A percentile compares a stretch with the other conserved stretches of the same genome.
These are phyloP conservation scores for Mitragyna speciosa DNA, from an alignment of 257 asterid genomes.

Conservation along the genomic window DNA sequence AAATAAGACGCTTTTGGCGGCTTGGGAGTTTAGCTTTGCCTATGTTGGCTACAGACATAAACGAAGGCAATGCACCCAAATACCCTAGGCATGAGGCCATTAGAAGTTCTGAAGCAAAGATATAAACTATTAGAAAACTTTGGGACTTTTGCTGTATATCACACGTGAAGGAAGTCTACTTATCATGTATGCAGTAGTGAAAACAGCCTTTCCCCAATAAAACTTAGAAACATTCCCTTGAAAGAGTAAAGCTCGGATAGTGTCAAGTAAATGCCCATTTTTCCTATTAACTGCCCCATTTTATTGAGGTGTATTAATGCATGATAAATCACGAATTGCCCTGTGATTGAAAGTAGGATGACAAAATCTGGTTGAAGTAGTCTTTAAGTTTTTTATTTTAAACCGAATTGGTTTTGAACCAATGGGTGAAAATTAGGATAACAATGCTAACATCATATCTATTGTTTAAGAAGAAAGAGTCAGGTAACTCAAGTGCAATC, in stretches of 20 bases:
- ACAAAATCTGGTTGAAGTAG: constrained; percentile 1
- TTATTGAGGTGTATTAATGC: constrained; percentile 22
- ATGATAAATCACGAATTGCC: neutral
- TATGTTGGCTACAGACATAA: too few species aligned
- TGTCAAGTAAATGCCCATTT: neutral
- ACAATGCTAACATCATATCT: neutral
- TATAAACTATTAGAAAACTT: neutral
- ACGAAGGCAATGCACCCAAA: too few species aligned
- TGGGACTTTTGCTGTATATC: neutral
- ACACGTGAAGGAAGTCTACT: neutral
- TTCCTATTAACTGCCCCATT: constrained; percentile 14
- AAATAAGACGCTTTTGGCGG: too few species aligned
- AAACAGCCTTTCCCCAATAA: neutral
- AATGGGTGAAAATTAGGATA: neutral
- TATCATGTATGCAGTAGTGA: neutral
- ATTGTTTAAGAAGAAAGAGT: too few species aligned
- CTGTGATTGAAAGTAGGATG: too few species aligned
- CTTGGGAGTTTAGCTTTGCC: too few species aligned
- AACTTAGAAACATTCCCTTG: neutral
- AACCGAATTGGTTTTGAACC: constrained; percentile 2
- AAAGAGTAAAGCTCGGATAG: neutral
- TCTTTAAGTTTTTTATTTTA: neutral
- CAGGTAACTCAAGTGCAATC: too few species aligned
- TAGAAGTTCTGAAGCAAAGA: neutral
- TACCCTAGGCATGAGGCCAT: too few species aligned